Base-by-base conservation (phyloP, 2,329 filamentous ascomycete genomes). In the Bisporella sp. region DNA sequence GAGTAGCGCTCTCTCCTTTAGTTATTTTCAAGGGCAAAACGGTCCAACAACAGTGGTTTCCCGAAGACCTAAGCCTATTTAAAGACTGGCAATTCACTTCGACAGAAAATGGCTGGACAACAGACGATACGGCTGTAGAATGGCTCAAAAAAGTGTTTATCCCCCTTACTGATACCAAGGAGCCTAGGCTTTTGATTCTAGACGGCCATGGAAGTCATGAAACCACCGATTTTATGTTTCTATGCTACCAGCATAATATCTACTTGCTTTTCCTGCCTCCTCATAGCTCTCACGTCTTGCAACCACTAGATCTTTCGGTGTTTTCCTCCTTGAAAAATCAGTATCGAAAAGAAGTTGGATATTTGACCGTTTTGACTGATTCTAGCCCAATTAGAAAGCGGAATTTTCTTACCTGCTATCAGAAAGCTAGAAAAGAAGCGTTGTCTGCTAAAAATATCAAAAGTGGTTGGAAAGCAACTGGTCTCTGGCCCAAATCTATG, bases 11-110 rank as follows among this genome's bases (percentile, higher is more conserved):
- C 7, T 21, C 5, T 44, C 48, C 41, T 41, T 31, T 54, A 13
- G 41, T 51, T 28, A 54, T 51, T 3, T 54, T 41, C 29, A 54
- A 54, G 43, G 39, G 42, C 21, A 54, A 51, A 37, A 32, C 31
- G 31, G 21, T 51, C n/a, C 29, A 51, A 45, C 29, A 52, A 47
- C n/a, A 52, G 32, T 52, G 31, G 31, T 52, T 52, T 46, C 33
- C 9, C 6, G 39, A 13, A 21, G 28, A n/a, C 6, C 28, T 52
- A 8, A 33, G 45, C 32, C 13, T 4, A 5, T 50, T 41, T 41
- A 47, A 47, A 21, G 8, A 13, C 5, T 50, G 21, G 21, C 7
- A 53, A 32, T 53, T 50, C 31, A 53, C 28, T 31, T 12, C 44
- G 5, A 53, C 29, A 6, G 31, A 53, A 29, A 53, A 53, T 40